Conservation (phyloP, 257 asterid genomes). For the Osmanthus fragrans region DNA sequence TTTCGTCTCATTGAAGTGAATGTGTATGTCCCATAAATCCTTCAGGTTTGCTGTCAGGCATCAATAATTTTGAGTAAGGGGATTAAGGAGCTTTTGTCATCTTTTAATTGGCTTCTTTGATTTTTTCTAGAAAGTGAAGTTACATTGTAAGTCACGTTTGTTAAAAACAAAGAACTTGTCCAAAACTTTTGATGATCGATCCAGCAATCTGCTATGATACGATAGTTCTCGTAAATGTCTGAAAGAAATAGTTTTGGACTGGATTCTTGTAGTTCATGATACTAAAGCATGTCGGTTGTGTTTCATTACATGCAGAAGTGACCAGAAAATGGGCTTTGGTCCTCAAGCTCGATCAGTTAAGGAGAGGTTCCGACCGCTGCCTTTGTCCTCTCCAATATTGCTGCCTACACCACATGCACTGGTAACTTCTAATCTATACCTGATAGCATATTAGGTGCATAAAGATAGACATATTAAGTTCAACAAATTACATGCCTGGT, state of each 20-base stretch:
- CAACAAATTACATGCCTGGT: slow-evolving; percentile 1
- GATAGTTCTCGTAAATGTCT: neutral
- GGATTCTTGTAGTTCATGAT: slow-evolving; percentile 22
- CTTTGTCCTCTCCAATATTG: slow-evolving; percentile 89
- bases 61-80: neutral
- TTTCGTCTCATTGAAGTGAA: slow-evolving; percentile 90
- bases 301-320: slow-evolving; percentile 60
- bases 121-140: slow-evolving; percentile 20
- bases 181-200: slow-evolving; percentile 10
- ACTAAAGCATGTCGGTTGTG: slow-evolving; percentile 19
- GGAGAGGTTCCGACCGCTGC: slow-evolving; percentile 93
- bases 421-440: slow-evolving; percentile 48
- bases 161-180: slow-evolving; percentile 4
- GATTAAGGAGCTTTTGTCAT: slow-evolving; percentile 4
- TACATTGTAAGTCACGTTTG: slow-evolving; percentile 10
- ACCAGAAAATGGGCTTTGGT: slow-evolving; percentile 54
- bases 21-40: slow-evolving; percentile 56
- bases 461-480: slow-evolving; percentile 4
- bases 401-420: slow-evolving; percentile 94
- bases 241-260: neutral
- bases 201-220: neutral
- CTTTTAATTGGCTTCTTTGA: slow-evolving; percentile 3
- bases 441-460: slow-evolving; percentile 15
- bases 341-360: slow-evolving; percentile 50
- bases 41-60: slow-evolving; percentile 21